Evolutionary conservation across 352 stramenopile species (phyloP), one percentile per base, ranked within the genome.

Genomic region (Globisporangium nunn): DNA sequence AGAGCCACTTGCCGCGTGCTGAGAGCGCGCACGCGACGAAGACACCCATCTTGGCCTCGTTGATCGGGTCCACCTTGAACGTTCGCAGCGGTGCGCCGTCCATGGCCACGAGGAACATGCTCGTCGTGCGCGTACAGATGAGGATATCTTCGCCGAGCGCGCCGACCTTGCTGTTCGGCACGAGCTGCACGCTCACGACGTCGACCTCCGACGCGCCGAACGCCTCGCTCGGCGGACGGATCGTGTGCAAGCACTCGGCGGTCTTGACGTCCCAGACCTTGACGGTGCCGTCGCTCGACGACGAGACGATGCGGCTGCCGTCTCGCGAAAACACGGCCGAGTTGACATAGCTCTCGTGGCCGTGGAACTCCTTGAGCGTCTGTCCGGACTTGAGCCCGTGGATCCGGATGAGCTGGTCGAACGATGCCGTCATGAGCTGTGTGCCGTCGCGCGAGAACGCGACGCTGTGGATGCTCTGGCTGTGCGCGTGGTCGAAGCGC

Each of bases 281-380:
- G n/a, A 97, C 66, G 3, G 78, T 98, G 52, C 92, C 93, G 69
- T 98, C 95, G 37, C 82, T 91, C 10, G 85, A 93, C 23, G 73
- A 78, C 2, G 92, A 97, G 3, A 98, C 71, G 12, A 98, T 75
- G 40, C 70, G 76, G 47, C 57, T 63, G n/a, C 68, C 78, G 50
- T 95, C 81, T 6, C 63, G 68, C 0, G 76, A 82, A 61, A 90
- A 97, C n/a, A 87, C 74, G 10, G 87, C 87, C 28, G 71, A 74
- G 66, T 97, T 97, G 29, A 98, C 89, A 60, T 96, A 98, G 39
- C 91, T 96, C 15, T 86, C 71, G 62, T 98, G 93, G 23, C 92
- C 95, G 31, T 77, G 71, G 72, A 98, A 98, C 57, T 98, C 91
- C 70, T 98, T 97, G n/a, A 98, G 62, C 29, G 87, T 93, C 58